phyloP scores from a whole-genome alignment of 2,329 filamentous ascomycete genomes.

The Ceratocystis alfenasii region DNA sequence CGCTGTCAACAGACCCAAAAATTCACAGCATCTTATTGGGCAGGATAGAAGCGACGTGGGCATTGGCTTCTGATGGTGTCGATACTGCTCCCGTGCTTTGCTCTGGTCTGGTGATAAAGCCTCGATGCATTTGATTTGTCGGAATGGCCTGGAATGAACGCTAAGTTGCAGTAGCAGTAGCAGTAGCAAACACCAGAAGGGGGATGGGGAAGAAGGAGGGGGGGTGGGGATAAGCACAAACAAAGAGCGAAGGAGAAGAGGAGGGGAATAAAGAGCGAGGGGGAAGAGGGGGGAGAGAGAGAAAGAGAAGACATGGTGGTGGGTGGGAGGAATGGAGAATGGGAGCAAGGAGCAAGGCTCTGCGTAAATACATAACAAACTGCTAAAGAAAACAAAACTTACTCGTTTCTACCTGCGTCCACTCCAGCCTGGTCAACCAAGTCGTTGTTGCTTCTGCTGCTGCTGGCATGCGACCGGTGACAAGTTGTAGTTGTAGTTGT shows the following conservation, averaged over 20 bases:
- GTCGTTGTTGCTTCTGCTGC: neutral
- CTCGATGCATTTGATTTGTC: neutral
- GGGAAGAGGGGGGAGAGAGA: neutral
- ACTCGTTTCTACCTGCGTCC: neutral
- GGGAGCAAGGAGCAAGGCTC: neutral
- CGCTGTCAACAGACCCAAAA: neutral
- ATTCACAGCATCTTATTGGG: neutral
- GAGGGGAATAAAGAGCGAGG: neutral
- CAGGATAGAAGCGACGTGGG: neutral
- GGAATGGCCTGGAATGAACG: neutral
- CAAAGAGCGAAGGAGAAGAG: neutral
- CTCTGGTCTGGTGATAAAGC: neutral
- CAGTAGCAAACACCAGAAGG: neutral
- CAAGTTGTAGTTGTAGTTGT: too few relatives aligned
- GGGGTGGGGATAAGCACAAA: neutral
- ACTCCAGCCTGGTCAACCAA: neutral
- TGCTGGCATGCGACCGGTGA: too few relatives aligned
- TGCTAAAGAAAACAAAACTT: neutral
- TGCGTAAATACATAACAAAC: neutral
- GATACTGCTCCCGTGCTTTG: neutral
- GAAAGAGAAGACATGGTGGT: neutral
- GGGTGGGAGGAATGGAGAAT: neutral
- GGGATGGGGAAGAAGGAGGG: neutral
- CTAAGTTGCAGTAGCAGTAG: neutral
- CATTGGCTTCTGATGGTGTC: neutral